Conservation (phyloP, 345 rosid genomes). For the Anacardium occidentale region DNA sequence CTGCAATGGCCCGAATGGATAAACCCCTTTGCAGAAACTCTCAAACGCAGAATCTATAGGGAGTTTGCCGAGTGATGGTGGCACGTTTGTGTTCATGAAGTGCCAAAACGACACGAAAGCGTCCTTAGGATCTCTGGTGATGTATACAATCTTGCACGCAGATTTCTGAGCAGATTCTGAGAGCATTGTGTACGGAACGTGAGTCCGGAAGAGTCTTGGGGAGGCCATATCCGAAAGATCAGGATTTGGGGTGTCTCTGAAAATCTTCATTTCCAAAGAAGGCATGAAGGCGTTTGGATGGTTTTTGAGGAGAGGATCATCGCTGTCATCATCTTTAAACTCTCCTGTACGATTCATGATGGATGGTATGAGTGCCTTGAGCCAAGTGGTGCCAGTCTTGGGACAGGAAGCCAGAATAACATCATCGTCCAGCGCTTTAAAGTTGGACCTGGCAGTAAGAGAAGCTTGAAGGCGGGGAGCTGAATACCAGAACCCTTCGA, state of each 20-base stretch:
- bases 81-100: not conserved
- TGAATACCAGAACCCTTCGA: slow-evolving; percentile 16
- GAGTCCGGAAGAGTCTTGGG: not conserved
- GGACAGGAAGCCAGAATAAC: slow-evolving; percentile 12
- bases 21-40: not conserved
- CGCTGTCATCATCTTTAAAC: not conserved
- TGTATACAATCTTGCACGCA: not conserved
- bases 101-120: not conserved
- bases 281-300: slow-evolving; percentile 17
- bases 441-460: not conserved
- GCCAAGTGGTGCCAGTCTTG: slow-evolving; percentile 21
- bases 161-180: not conserved
- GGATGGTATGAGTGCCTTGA: slow-evolving; percentile 15
- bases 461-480: slow-evolving; percentile 1
- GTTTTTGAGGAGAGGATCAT: not conserved
- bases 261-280: slow-evolving; percentile 2
- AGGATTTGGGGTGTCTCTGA: not conserved
- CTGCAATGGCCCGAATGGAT: not conserved
- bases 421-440: slow-evolving; percentile 1
- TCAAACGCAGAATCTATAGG: not conserved
- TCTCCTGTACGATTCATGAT: slow-evolving; percentile 1
- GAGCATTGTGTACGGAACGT: not conserved
- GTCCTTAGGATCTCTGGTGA: not conserved
- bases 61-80: not conserved
- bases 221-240: not conserved